These are phyloP conservation scores for Vaccinium corymbosum DNA, from an alignment of 148 eudicot genomes.

Conservation along the genomic window DNA sequence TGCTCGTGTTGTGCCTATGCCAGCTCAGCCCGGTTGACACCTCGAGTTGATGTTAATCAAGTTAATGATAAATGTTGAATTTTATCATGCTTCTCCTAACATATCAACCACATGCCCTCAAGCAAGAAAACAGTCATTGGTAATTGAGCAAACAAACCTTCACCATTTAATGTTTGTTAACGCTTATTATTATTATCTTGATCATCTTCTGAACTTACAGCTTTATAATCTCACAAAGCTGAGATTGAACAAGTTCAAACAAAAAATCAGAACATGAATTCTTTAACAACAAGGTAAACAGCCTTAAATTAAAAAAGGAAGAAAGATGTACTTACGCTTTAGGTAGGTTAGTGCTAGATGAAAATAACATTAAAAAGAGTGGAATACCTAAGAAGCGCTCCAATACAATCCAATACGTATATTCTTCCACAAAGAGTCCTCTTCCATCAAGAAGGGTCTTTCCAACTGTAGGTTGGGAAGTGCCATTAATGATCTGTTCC, in stretches of 20 bases:
- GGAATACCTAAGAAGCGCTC: not conserved
- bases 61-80: not conserved
- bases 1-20: too few relatives aligned
- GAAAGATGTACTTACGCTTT: not conserved
- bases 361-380: not conserved
- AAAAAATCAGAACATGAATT: not conserved
- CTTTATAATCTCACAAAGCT: not conserved
- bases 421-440: slow-evolving; percentile 20
- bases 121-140: not conserved
- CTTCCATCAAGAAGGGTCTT: slow-evolving; percentile 29
- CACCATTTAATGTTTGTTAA: not conserved
- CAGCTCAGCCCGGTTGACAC: too few relatives aligned
- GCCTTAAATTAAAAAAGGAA: not conserved
- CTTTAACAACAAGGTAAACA: not conserved
- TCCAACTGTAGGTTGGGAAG: slow-evolving; percentile 30
- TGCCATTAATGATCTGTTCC: slow-evolving; percentile 19
- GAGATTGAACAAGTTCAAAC: not conserved
- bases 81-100: not conserved
- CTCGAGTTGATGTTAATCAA: not conserved
- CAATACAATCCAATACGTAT: not conserved
- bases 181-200: not conserved
- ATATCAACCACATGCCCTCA: not conserved
- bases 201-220: not conserved
- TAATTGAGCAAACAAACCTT: not conserved
- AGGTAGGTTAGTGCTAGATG: not conserved